Conservation (phyloP, 257 asterid genomes). For the Forsythia viridissima region DNA sequence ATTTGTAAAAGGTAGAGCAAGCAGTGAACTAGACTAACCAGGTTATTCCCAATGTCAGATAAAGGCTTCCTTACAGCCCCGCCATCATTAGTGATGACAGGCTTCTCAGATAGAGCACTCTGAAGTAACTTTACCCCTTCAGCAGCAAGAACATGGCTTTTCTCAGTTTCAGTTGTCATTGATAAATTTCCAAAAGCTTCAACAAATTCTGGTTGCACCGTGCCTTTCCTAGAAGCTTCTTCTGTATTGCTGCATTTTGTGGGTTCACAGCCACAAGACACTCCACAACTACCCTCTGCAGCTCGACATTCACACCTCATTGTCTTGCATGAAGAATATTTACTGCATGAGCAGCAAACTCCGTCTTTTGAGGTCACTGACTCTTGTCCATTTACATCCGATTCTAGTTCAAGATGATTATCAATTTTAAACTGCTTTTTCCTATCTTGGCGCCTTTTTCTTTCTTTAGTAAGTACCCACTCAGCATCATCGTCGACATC, state of each 20-base stretch:
- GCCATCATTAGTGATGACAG: constrained; percentile 39
- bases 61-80: constrained; percentile 63
- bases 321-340: constrained; percentile 68
- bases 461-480: constrained; percentile 40
- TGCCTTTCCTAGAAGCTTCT: constrained; percentile 16
- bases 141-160: constrained; percentile 52
- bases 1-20: not conserved
- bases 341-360: constrained; percentile 81
- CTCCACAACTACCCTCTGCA: constrained; percentile 48
- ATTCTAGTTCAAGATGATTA: constrained; percentile 25
- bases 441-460: constrained; percentile 38
- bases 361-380: constrained; percentile 1
- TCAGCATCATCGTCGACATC: constrained; percentile 37
- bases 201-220: constrained; percentile 23
- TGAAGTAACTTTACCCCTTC: constrained; percentile 89
- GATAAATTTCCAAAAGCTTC: constrained; percentile 28
- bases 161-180: constrained; percentile 43
- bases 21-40: constrained; percentile 40
- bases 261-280: constrained; percentile 59
- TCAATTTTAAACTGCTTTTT: constrained; percentile 38
- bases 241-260: constrained; percentile 65
- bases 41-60: constrained; percentile 85
- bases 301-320: constrained; percentile 82
- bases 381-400: constrained; percentile 22
- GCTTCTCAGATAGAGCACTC: constrained; percentile 72